These are phyloP conservation scores for Beta macrorhiza DNA, from an alignment of 179 eudicot species.

Conservation along the genomic window DNA sequence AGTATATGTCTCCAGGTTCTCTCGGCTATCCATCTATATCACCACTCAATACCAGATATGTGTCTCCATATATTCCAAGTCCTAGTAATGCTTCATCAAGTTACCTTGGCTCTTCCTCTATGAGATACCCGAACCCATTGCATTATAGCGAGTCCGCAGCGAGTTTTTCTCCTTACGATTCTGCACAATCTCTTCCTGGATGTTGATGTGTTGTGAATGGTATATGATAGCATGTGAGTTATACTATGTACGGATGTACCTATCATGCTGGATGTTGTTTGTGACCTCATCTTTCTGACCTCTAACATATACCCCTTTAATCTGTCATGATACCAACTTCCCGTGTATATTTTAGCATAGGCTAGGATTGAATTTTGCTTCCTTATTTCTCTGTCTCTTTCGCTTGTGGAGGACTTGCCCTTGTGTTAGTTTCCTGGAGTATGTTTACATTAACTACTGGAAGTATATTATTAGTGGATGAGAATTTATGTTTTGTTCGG, in stretches of 20 bases:
- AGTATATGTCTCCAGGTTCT: constrained; percentile 57
- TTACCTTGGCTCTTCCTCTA: constrained; percentile 55
- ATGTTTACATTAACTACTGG: background rate
- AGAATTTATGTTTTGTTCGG: background rate
- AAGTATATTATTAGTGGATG: background rate
- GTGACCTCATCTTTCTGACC: constrained; percentile 23
- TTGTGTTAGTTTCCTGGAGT: background rate
- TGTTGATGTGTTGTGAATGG: constrained; percentile 36
- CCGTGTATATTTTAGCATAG: constrained; percentile 31
- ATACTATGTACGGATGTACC: background rate
- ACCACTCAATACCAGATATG: constrained; percentile 55
- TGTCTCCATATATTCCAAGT: constrained; percentile 59
- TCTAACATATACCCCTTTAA: constrained; percentile 28
- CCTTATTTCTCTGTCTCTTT: background rate
- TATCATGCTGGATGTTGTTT: background rate
- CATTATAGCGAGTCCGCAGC: constrained; percentile 68
- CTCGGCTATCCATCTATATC: constrained; percentile 66
- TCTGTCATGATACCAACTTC: background rate
- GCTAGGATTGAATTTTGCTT: constrained; percentile 4
- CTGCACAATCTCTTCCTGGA: constrained; percentile 78
- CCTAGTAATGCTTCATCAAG: constrained; percentile 63
- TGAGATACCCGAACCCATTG: constrained; percentile 51
- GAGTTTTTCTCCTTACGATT: constrained; percentile 72
- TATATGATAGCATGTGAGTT: constrained; percentile 12
- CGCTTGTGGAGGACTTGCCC: background rate